Evolutionary conservation across 148 eudicot genomes (phyloP).

Genomic region (Vaccinium macrocarpon): DNA sequence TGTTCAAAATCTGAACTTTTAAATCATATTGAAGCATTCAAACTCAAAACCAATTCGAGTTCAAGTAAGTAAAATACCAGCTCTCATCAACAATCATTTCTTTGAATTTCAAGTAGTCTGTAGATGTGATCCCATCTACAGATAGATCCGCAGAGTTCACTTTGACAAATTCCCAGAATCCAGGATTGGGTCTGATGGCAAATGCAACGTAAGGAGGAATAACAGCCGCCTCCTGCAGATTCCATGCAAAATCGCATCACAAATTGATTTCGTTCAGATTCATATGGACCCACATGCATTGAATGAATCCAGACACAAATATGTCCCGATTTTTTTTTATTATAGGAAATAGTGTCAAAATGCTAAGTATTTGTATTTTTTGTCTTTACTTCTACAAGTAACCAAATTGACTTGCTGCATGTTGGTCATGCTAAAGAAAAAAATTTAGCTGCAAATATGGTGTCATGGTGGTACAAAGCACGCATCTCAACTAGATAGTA

Average conservation of each 20-base stretch:
- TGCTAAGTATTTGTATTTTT: neutral
- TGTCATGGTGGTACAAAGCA: too few relatives aligned
- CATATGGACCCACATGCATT: too few relatives aligned
- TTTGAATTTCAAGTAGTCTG: slow-evolving; percentile 77
- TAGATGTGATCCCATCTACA: slow-evolving; percentile 61
- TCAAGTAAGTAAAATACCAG: slow-evolving; percentile 36
- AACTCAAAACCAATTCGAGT: neutral
- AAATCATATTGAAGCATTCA: neutral
- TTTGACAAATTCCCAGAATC: slow-evolving; percentile 83
- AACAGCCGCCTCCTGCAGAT: slow-evolving; percentile 85
- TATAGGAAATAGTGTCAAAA: too few relatives aligned
- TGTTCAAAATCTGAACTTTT: neutral
- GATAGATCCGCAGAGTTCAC: slow-evolving; percentile 66
- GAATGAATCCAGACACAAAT: too few relatives aligned
- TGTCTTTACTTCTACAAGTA: neutral
- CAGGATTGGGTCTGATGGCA: slow-evolving; percentile 83
- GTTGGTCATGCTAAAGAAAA: neutral
- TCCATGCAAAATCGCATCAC: neutral
- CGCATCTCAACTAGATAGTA: too few relatives aligned
- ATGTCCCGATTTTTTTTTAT: too few relatives aligned
- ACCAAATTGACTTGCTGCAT: neutral
- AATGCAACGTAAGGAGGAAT: slow-evolving; percentile 84
- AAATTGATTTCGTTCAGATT: too few relatives aligned
- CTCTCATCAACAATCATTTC: slow-evolving; percentile 67
- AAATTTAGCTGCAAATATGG: too few relatives aligned